Percentiles rank a stretch among this genome's conserved stretches.
phyloP scores from a whole-genome alignment of 2,329 filamentous ascomycete genomes.

The Didymella pinodella region DNA sequence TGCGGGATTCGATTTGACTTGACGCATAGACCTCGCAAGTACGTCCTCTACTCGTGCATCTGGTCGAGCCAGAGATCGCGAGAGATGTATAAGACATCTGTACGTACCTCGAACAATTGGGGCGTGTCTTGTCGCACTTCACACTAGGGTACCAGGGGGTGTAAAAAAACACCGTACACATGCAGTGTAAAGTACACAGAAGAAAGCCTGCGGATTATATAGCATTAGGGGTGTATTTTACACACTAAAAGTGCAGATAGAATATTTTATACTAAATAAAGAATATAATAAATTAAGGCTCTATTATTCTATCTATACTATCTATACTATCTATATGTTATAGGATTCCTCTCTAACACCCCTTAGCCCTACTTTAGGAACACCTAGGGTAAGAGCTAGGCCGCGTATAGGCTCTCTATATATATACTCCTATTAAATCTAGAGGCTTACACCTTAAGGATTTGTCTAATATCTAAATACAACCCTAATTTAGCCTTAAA shows the following conservation, averaged over 20 bases:
- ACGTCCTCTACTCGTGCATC: slow-evolving; percentile 37
- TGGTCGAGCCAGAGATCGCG: slow-evolving; percentile 17
- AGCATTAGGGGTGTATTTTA: too few relatives aligned
- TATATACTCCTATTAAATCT: not conserved
- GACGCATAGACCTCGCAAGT: slow-evolving; percentile 34
- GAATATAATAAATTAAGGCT: too few relatives aligned
- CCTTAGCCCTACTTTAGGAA: not conserved
- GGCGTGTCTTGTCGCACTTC: slow-evolving; percentile 37
- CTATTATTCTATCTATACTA: too few relatives aligned
- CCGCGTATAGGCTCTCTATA: not conserved
- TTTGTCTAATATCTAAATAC: not conserved
- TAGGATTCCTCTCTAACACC: not conserved
- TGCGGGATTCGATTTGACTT: not conserved
- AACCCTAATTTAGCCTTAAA: too few relatives aligned
- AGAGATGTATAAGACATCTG: too few relatives aligned
- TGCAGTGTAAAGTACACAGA: too few relatives aligned
- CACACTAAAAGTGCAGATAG: too few relatives aligned
- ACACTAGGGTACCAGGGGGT: too few relatives aligned
- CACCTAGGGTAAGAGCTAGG: not conserved
- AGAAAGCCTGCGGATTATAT: too few relatives aligned
- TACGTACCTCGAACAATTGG: slow-evolving; percentile 31
- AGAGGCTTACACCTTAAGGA: not conserved
- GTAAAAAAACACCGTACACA: too few relatives aligned
- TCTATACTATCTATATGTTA: too few relatives aligned
- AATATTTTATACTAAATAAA: too few relatives aligned